Base-by-base conservation (phyloP, 768 basidiomycete species). In the Lentinula lateritia region DNA sequence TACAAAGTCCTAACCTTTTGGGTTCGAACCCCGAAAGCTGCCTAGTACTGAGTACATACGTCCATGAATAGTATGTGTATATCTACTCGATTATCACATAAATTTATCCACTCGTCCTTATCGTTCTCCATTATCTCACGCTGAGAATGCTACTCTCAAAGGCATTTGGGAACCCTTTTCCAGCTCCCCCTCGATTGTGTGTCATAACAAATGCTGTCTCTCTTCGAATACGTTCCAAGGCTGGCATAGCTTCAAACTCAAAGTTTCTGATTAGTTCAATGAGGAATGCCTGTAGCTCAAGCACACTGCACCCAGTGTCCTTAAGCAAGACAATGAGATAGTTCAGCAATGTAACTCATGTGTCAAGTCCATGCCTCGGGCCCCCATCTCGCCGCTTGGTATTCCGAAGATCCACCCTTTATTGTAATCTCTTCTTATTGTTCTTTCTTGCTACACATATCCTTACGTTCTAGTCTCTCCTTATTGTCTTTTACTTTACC, bases 201-300 rank as follows among this genome's bases (percentile, higher is more conserved):
- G 72, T 66, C 76, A 81, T 76, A 1, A 79, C 68, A 13, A 78
- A 58, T 36, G 73, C 75, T 15, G 74, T 66, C 67, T 80, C 78
- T 28, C 76, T 69, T 52, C 78, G 66, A 38, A 81, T 64, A 52
- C 63, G 71, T 60, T 68, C 64, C 1, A 73, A 67, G 58, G 76
- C 70, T 15, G 74, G 71, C 2, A 76, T 76, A 39, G 70, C 71
- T 62, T 76, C 63, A 63, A 87, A 82, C 64, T 86, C 80, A 64
- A 87, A 84, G 65, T 80, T 75, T 35, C 76, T 69, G 42, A 87
- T 61, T 20, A 84, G 72, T 66, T 85, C 83, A 23, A 82, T 76
- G n/a, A 87, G 66, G 69, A 88, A 85, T 0, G 79, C 76, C 63
- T 87, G 85, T 15, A 86, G 67, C 66, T 88, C 84, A 39, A 78